Evolutionary conservation across 2,329 filamentous ascomycete species (phyloP), one percentile per base, ranked within the genome.

Genomic region (Cercospora brassicicola): DNA sequence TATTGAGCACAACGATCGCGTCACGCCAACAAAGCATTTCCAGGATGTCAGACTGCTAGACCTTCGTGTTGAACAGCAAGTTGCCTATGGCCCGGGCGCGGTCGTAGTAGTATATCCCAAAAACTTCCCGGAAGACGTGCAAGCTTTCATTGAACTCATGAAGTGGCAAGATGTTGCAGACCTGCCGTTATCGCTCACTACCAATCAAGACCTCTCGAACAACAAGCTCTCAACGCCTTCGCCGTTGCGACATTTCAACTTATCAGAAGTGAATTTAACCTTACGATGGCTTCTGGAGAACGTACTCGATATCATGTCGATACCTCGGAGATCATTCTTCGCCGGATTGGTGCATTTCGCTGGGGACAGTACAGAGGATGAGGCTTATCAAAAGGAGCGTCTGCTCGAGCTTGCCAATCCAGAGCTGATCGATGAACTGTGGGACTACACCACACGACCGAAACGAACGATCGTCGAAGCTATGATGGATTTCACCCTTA

Each of bases 381-480:
- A 77, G 42, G 65, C 66, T 1, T 79, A 77, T 42, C 94, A 99
- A 75, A 89, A 88, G 73, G 91, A 95, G 69, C 88, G 94, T 1
- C 86, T 99, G 0, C 80, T 90, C 8, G 95, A 99, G 76, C 95
- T 99, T 74, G 89, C 89, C 1, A 87, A 91, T 74, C 88, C 92
- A 0, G 86, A 91, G 56, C 92, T 90, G 74, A 88, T 94, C 5
- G 93, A 98, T 73, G 95, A 99, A 74, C 90, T 97, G 65, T 98
- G 92, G 81, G 94, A 99, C 80, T 99, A 99, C 77, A 95, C 95
- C 0, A 94, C 94, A 0, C 89, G 95, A 8, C 92, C 94, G 0
- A 90, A 93, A 36, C 90, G 95, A 36, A 96, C 91, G 67, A 97
- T 98, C 66, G 83, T 99, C 5, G 95, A 99, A 80, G 90, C 97